Base-by-base conservation (phyloP, 768 basidiomycete species). In the Gymnopilus junonius region DNA sequence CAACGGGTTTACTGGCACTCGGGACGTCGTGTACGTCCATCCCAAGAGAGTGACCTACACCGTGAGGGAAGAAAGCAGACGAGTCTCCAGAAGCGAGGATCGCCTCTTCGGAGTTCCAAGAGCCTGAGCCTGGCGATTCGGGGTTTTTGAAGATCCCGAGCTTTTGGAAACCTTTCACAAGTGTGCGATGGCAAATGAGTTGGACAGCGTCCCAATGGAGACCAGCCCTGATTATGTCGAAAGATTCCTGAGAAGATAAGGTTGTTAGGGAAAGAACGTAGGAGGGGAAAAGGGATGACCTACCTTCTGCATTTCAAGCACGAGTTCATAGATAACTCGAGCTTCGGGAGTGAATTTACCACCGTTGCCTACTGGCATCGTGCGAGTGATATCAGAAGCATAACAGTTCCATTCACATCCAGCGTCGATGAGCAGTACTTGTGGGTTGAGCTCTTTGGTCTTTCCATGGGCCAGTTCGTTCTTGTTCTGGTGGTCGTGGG, bases 21-120 rank as follows among this genome's bases (percentile, higher is more conserved):
- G 94, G 92, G 1, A 92, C 93, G 69, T 97, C 96, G 71, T 97
- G 97, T 1, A 98, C 95, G 72, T 99, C 97, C 75, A 97, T 80
- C 11, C 97, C 97, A 42, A 98, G 80, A 6, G 92, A 92, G 73
- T 98, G 96, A 0, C 95, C 94, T 39, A 92, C 79, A 2, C 96
- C 97, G 71, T 98, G 96, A 10, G 96, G 96, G 85, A 93, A 98
- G 82, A 98, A 98, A 0, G 94, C 93, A 1, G 88, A 78, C 65
- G 89, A 89, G 43, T 93, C 76, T 0, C 95, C 95, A 4, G 88
- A 89, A 17, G 83, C 83, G 7, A 97, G 80, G 59, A 98, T 88
- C 23, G 85, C 86, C 55, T 87, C 84, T 65, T 86, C 85, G 3
- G 85, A 79, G 69, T 87, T 88, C 85, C 82, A 83, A 0, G 82